Percentiles rank a stretch among this genome's conserved stretches.
Conservation (phyloP, 352 stramenopile species). For the Pythium guiyangense region DNA sequence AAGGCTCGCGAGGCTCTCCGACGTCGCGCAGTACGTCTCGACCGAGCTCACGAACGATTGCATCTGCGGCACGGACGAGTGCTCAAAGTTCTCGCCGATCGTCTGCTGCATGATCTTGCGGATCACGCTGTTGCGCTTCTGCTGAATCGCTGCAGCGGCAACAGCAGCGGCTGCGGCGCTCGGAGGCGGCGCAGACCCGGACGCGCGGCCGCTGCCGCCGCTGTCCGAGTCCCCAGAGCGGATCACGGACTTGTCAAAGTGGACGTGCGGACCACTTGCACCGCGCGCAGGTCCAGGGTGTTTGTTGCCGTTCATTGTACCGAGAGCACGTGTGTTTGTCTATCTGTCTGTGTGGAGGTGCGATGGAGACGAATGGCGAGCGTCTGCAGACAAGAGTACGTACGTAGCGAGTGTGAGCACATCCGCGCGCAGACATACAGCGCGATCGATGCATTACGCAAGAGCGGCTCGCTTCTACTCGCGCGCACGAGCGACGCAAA, state of each 20-base stretch:
- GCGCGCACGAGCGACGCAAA: too few species aligned
- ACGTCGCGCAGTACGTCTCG: slow-evolving; percentile 70
- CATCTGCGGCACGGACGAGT: slow-evolving; percentile 59
- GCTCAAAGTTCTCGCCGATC: slow-evolving; percentile 69
- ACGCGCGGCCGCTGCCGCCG: slow-evolving; percentile 32
- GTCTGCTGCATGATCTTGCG: slow-evolving; percentile 78
- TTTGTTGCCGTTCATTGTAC: slow-evolving; percentile 49
- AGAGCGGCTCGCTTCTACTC: too few species aligned
- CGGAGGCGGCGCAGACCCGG: slow-evolving; percentile 3
- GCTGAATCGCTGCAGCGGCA: slow-evolving; percentile 4
- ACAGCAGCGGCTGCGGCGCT: not conserved
- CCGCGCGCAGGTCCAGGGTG: slow-evolving; percentile 1
- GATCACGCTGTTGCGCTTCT: slow-evolving; percentile 40
- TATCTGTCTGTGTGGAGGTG: not conserved
- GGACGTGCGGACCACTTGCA: slow-evolving; percentile 33
- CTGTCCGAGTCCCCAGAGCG: slow-evolving; percentile 38
- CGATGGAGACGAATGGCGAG: not conserved
- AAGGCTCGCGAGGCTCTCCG: slow-evolving; percentile 73
- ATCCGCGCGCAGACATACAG: too few species aligned
- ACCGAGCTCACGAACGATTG: slow-evolving; percentile 69
- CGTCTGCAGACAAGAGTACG: not conserved
- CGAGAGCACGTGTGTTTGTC: not conserved
- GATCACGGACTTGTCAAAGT: slow-evolving; percentile 63
- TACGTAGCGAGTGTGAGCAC: not conserved
- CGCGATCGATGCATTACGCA: too few species aligned